Evolutionary conservation across 345 rosid genomes (phyloP), one percentile per base, ranked within the genome.

Genomic region (Punica granatum): DNA sequence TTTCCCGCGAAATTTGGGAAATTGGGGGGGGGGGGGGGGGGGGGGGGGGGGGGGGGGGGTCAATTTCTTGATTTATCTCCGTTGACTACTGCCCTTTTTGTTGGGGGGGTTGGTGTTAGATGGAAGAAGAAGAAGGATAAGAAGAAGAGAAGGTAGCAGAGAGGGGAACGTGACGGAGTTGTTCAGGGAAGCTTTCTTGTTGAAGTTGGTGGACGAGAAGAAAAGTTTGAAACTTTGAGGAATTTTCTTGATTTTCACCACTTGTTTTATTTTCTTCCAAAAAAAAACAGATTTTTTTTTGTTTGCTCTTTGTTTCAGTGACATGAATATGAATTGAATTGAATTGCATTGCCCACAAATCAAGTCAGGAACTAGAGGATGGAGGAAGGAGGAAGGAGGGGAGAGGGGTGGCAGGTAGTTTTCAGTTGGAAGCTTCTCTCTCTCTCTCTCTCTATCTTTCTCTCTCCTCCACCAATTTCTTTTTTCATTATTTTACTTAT

Each of bases 331-430:
- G 18, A 8, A 41, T 5, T 15, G 64, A 73, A 43, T 21, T 48
- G 44, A 66, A 74, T 39, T n/a, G 65, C 65, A 66, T 32, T 63
- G 65, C 14, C 34, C 18, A 28, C 26, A 21, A 54, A 25, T 25
- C 30, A 51, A 54, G 5, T n/a, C n/a, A n/a, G n/a, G n/a, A n/a
- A n/a, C n/a, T 37, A 37, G 11, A 37, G 53, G 11, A 1, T 21
- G 66, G 26, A 63, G 48, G 32, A 39, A 42, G 61, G 25, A 56
- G 28, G 61, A 26, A 25, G 32, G 48, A 23, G 66, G 65, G 65
- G 37, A 63, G 66, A 63, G 1, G n/a, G 66, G 49, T 63, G 80
- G 81, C 73, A 37, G 84, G 88, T 78, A 74, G 81, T 76, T 78
- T 63, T 71, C 76, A 41, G 83, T 80, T 82, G 74, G 84, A 34